These are phyloP conservation scores for Dactylonectria macrodidyma DNA, from an alignment of 2,329 filamentous ascomycete species.

Conservation along the genomic window DNA sequence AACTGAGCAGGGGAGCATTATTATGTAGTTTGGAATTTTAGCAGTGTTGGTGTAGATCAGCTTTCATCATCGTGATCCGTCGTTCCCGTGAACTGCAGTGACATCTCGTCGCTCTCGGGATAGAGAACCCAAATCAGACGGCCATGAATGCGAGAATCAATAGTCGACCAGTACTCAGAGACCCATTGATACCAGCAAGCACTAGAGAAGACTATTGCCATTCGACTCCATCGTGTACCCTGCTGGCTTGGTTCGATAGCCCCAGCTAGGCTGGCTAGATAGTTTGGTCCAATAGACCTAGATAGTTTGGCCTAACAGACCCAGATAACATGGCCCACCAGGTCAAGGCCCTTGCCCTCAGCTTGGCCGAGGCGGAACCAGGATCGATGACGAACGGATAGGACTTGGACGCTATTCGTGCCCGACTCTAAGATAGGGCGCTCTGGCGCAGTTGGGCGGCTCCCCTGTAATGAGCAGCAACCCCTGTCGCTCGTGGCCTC, in stretches of 20 bases:
- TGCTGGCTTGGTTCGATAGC: not conserved
- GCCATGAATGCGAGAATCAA: not conserved
- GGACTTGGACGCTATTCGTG: not conserved
- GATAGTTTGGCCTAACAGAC: not conserved
- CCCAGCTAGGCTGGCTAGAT: not conserved
- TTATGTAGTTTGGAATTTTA: not conserved
- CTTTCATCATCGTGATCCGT: not conserved
- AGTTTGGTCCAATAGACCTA: not conserved
- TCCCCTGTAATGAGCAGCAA: not conserved
- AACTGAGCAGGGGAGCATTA: not conserved
- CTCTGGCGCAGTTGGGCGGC: not conserved
- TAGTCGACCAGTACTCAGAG: not conserved
- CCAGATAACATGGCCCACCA: not conserved
- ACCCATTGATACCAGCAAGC: not conserved
- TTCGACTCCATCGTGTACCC: not conserved
- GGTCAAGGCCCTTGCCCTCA: slow-evolving; percentile 2
- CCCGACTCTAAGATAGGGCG: not conserved
- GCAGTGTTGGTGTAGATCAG: not conserved
- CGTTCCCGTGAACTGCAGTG: not conserved
- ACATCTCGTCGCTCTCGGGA: not conserved
- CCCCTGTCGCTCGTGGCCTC: slow-evolving; percentile 6
- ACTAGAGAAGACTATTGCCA: not conserved
- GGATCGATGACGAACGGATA: not conserved
- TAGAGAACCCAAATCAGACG: not conserved
- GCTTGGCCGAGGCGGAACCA: not conserved